These are phyloP conservation scores for Mantamonas sphyraenae DNA, from an alignment of 78 protist genomes.

Conservation along the genomic window DNA sequence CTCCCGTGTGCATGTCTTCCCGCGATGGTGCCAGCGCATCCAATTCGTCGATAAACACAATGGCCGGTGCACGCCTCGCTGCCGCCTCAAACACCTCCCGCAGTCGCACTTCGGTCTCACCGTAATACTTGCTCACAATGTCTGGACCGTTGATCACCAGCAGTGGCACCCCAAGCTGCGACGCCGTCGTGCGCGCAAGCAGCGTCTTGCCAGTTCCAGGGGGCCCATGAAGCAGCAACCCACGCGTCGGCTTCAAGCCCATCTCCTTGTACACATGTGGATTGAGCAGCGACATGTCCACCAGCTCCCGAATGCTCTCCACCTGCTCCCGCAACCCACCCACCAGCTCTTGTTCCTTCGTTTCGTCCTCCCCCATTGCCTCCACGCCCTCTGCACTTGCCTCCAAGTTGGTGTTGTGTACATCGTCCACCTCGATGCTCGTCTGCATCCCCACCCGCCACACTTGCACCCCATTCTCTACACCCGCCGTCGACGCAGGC, in stretches of 20 bases:
- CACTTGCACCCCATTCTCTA: too few species aligned
- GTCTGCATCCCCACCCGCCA: too few species aligned
- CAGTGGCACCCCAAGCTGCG: background rate
- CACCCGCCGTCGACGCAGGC: too few species aligned
- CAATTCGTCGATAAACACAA: constrained; percentile 92
- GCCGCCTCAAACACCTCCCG: constrained; percentile 60
- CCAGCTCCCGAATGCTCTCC: constrained; percentile 23
- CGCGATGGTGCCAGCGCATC: constrained; percentile 76
- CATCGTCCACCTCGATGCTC: too few species aligned
- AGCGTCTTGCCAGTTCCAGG: background rate
- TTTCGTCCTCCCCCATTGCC: background rate
- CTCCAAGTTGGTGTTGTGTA: too few species aligned
- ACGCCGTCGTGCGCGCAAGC: constrained; percentile 7
- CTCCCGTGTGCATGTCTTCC: background rate
- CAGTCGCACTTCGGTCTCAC: constrained; percentile 42
- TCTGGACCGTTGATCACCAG: constrained; percentile 76
- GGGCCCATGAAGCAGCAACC: constrained; percentile 6
- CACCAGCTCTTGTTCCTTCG: background rate
- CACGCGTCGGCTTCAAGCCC: constrained; percentile 26
- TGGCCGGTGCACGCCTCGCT: constrained; percentile 47
- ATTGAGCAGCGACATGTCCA: constrained; percentile 27
- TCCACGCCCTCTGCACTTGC: background rate
- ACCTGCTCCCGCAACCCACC: background rate
- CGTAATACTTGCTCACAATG: constrained; percentile 46
- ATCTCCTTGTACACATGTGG: constrained; percentile 23